phyloP scores from a whole-genome alignment of 1,284 basidiomycete species.

The Phaffia rhodozyma region DNA sequence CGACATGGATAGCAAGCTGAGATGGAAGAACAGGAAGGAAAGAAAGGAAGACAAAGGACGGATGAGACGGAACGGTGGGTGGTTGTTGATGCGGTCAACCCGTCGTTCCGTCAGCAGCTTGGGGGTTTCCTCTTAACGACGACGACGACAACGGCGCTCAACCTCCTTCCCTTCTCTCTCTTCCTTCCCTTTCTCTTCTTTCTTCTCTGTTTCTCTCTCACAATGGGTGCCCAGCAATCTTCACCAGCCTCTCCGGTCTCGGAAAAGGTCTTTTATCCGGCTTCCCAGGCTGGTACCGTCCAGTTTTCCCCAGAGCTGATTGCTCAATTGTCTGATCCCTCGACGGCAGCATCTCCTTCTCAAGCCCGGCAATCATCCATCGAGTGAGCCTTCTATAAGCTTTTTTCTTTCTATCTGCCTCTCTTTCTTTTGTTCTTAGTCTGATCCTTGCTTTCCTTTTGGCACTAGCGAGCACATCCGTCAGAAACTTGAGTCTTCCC shows the following conservation, averaged over 20 bases:
- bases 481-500: conserved; percentile 8
- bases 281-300: conserved; percentile 5
- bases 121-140: too few species aligned
- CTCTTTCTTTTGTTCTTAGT: not conserved
- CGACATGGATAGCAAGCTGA: too few species aligned
- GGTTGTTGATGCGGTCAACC: too few species aligned
- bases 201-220: not conserved
- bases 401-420: not conserved
- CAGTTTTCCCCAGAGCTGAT: conserved; percentile 17
- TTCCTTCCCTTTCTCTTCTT: not conserved
- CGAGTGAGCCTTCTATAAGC: not conserved
- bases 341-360: conserved; percentile 10
- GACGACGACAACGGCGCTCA: too few species aligned
- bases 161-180: not conserved
- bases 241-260: not conserved
- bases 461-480: conserved; percentile 13
- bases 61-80: too few species aligned
- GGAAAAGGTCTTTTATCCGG: conserved; percentile 14
- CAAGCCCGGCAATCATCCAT: conserved; percentile 14
- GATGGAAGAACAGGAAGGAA: too few species aligned
- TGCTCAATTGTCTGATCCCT: conserved; percentile 14
- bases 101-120: too few species aligned
- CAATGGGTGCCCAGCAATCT: conserved; percentile 14
- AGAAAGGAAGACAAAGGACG: too few species aligned
- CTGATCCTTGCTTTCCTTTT: not conserved